Evolutionary conservation across 257 asterid species (phyloP), one percentile per base, ranked within the genome.

Genomic region (Lithospermum erythrorhizon): DNA sequence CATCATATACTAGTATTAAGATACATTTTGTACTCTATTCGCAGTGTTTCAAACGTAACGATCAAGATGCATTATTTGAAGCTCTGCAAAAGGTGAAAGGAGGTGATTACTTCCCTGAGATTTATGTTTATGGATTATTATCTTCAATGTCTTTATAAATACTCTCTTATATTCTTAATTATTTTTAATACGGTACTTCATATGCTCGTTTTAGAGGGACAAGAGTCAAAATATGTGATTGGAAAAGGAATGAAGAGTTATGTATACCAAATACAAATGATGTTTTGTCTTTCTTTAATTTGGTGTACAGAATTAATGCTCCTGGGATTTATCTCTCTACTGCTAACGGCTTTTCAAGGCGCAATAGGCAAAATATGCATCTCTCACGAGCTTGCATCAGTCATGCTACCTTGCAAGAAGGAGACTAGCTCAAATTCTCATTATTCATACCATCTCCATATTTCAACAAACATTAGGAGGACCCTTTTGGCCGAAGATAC

Each of bases 291-390:
- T 18, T 19, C 0, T 18, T 5, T 27, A n/a, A 15, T 35, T 47
- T 15, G 18, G 30, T 8, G 61, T 72, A 71, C 89, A 91, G 96
- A 91, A 70, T 65, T 91, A 79, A 88, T 91, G 98, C 90, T 90
- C 65, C 56, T 83, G 88, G 96, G 98, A 54, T 91, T 91, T 27
- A 82, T 91, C 67, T 87, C 98, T 21, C 83, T 91, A 22, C 75
- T 91, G 8, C 58, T 91, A 32, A 86, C 90, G 67, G 96, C 81
- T 30, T 74, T 77, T 25, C 96, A 91, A 83, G 75, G 83, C 1
- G 58, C 63, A 9, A 76, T 84, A 69, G 83, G 84, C 74, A 20
- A 58, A 0, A 32, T 87, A 51, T 91, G 98, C 67, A 68, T 87
- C 63, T 89, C 94, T 55, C 57, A 30, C 6, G 58, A 67, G 65